These are phyloP conservation scores for Kluyveromyces wickerhamii DNA, from an alignment of 805 yeast species.

Conservation along the genomic window DNA sequence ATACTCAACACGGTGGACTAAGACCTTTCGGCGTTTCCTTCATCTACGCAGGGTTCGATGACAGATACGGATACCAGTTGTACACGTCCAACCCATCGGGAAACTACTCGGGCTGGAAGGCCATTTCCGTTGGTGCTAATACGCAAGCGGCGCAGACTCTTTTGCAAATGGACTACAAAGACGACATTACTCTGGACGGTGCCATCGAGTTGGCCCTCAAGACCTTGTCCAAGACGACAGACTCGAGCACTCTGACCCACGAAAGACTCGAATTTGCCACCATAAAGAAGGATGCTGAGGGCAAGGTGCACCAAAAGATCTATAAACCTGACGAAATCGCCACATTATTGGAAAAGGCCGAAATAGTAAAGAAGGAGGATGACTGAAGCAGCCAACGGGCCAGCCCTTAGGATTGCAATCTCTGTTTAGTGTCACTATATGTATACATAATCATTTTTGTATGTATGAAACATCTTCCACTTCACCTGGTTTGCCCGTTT, in stretches of 20 bases:
- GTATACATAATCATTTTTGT: too few species aligned
- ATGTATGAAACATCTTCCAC: too few species aligned
- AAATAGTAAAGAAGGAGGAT: conserved; percentile 53
- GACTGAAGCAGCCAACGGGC: conserved; percentile 24
- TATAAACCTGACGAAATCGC: conserved; percentile 80
- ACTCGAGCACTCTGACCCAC: conserved; percentile 71
- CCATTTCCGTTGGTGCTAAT: conserved; percentile 94
- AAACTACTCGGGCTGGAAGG: conserved; percentile 97
- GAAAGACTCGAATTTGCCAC: conserved; percentile 94
- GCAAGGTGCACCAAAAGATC: conserved; percentile 55
- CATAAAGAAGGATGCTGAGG: conserved; percentile 41
- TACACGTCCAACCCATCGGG: conserved; percentile 97
- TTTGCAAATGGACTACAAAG: conserved; percentile 89
- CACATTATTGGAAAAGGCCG: conserved; percentile 58
- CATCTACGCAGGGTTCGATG: conserved; percentile 93
- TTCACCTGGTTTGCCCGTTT: too few species aligned
- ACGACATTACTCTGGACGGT: conserved; percentile 60
- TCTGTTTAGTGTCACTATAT: too few species aligned
- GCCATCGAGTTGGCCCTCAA: conserved; percentile 86
- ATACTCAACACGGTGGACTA: conserved; percentile 97
- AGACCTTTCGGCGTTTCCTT: conserved; percentile 98
- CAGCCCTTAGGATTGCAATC: too few species aligned
- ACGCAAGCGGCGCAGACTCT: conserved; percentile 93
- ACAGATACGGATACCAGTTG: conserved; percentile 79
- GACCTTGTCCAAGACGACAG: conserved; percentile 91